Percentiles rank a stretch among this genome's conserved stretches.
Conservation (phyloP, 2,329 filamentous ascomycete genomes). For the Talaromyces verruculosus region DNA sequence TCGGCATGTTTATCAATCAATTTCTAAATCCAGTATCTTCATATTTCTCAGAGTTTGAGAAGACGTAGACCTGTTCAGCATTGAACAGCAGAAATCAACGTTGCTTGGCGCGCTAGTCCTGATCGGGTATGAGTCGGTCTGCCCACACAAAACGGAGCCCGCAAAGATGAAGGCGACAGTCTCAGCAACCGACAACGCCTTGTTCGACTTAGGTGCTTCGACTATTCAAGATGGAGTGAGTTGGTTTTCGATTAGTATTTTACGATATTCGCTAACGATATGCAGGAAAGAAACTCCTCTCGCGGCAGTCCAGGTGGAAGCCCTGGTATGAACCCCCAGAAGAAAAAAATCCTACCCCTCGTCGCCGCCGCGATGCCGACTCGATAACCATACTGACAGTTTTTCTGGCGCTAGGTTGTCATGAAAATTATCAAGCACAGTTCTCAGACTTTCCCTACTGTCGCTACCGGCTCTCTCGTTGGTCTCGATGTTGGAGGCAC, state of each 20-base stretch:
- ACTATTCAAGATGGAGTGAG: conserved; percentile 37
- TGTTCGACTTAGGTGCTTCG: conserved; percentile 25
- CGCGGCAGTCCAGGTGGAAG: conserved; percentile 89
- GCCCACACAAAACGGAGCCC: conserved; percentile 35
- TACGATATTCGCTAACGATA: conserved; percentile 28
- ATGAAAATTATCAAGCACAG: conserved; percentile 99
- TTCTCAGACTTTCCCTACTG: conserved; percentile 81
- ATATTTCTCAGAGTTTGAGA: background rate
- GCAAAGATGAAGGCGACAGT: conserved; percentile 19
- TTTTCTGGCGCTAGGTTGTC: conserved; percentile 63
- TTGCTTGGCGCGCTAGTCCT: conserved; percentile 33
- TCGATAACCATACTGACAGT: conserved; percentile 29
- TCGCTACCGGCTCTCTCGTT: conserved; percentile 84
- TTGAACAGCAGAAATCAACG: background rate
- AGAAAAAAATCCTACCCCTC: conserved; percentile 36
- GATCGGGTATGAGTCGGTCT: conserved; percentile 28
- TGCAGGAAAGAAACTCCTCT: conserved; percentile 67
- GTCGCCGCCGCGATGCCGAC: conserved; percentile 24
- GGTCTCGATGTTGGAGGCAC: conserved; percentile 83
- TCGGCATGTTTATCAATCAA: background rate
- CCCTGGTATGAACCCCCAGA: conserved; percentile 66
- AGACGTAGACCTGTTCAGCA: background rate
- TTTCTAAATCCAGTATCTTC: background rate
- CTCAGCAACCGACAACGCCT: conserved; percentile 20
- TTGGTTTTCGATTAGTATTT: background rate